Evolutionary conservation across 306 rosid genomes (phyloP).

Genomic region (Castanospermum australe): DNA sequence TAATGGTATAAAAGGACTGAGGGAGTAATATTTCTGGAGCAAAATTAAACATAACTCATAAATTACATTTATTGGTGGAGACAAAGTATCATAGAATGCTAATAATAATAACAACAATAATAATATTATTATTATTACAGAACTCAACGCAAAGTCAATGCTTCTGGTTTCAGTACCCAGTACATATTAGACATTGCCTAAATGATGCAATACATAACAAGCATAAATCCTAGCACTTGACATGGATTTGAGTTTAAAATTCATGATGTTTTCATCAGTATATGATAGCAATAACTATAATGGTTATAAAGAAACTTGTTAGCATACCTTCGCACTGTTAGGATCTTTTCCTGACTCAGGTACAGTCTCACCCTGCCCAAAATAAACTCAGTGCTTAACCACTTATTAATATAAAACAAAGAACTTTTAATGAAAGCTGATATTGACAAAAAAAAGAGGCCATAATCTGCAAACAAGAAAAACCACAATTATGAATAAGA

Average conservation of each 20-base stretch:
- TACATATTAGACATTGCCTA: conserved; percentile 7
- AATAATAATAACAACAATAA: neutral
- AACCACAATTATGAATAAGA: neutral
- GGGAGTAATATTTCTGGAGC: neutral
- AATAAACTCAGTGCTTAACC: conserved; percentile 26
- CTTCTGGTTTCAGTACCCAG: neutral
- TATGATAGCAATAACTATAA: conserved; percentile 4
- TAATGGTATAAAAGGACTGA: neutral
- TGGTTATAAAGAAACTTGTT: conserved; percentile 1
- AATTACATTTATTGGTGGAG: neutral
- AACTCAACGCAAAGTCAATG: neutral
- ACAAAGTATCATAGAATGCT: neutral
- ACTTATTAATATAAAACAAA: conserved; percentile 17
- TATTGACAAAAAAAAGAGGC: neutral
- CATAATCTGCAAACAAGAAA: neutral
- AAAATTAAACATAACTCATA: neutral
- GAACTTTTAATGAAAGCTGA: neutral
- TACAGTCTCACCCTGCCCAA: conserved; percentile 83
- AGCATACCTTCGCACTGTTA: conserved; percentile 66
- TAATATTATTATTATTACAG: neutral
- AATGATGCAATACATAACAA: neutral
- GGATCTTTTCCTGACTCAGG: conserved; percentile 78
- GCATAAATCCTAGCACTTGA: neutral
- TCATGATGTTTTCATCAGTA: conserved; percentile 12
- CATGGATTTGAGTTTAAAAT: neutral